Evolutionary conservation across 345 rosid species (phyloP).

Genomic region (Linum usitatissimum): DNA sequence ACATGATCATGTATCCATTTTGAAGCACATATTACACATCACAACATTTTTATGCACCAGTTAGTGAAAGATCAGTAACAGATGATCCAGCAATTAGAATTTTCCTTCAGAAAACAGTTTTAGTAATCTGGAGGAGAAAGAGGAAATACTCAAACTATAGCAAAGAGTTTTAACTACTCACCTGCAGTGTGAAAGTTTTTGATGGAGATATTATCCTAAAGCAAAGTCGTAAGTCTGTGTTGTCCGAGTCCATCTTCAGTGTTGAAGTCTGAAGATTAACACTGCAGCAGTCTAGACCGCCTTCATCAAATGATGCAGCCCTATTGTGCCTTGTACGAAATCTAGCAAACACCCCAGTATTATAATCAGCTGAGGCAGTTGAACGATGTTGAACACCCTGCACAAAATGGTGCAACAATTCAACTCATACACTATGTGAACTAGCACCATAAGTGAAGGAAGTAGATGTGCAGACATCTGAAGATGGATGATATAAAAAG

Average conservation of each 20-base stretch:
- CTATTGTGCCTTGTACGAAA: slow-evolving; percentile 55
- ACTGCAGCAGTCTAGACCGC: slow-evolving; percentile 35
- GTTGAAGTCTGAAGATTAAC: slow-evolving; percentile 63
- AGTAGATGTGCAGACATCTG: neutral
- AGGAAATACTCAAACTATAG: neutral
- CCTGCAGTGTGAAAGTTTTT: slow-evolving; percentile 75
- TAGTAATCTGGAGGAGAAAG: too few species aligned
- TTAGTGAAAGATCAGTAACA: neutral
- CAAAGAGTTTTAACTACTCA: slow-evolving; percentile 13
- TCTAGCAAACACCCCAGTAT: slow-evolving; percentile 60
- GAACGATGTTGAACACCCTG: slow-evolving; percentile 56
- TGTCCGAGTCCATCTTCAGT: slow-evolving; percentile 71
- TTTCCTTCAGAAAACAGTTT: neutral
- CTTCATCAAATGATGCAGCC: slow-evolving; percentile 47
- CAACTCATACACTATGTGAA: neutral
- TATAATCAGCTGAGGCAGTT: slow-evolving; percentile 46
- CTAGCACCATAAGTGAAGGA: neutral
- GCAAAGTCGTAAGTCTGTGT: slow-evolving; percentile 68
- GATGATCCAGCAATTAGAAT: neutral
- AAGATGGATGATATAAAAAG: neutral
- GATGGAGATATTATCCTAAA: slow-evolving; percentile 74
- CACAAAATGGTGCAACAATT: slow-evolving; percentile 10
- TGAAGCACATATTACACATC: neutral
- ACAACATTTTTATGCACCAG: neutral
- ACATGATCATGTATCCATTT: neutral